Percentiles rank a stretch among this genome's conserved stretches.
phyloP scores from a whole-genome alignment of 805 yeast genomes.

The Yarrowia porcina region DNA sequence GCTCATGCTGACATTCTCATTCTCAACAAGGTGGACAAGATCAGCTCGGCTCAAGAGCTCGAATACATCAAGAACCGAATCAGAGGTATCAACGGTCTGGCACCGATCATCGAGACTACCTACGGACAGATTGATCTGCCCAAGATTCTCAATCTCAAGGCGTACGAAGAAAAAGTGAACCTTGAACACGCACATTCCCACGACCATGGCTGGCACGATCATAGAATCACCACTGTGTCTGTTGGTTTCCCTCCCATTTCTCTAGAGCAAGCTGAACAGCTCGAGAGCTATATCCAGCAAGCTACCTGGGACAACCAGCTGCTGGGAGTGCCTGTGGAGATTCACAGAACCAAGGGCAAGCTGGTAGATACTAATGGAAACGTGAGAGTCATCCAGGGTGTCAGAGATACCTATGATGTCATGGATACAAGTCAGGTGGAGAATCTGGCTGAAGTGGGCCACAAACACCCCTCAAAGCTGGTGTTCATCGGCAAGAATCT shows the following conservation, averaged over 20 bases:
- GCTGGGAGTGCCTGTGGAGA: constrained; percentile 49
- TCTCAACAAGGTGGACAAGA: constrained; percentile 71
- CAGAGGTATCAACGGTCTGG: constrained; percentile 58
- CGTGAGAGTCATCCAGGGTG: constrained; percentile 79
- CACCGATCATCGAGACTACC: constrained; percentile 62
- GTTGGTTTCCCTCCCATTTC: constrained; percentile 46
- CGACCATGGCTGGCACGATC: constrained; percentile 34
- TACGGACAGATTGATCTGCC: constrained; percentile 73
- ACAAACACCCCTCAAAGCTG: constrained; percentile 50
- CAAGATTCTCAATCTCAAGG: constrained; percentile 70
- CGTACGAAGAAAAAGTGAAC: constrained; percentile 52
- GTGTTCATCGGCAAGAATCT: constrained; percentile 75
- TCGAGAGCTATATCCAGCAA: constrained; percentile 65
- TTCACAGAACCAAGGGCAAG: constrained; percentile 82
- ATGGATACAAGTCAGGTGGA: constrained; percentile 42
- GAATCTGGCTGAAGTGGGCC: constrained; percentile 39
- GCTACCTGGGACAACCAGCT: constrained; percentile 69
- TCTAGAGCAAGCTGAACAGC: constrained; percentile 41
- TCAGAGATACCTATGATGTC: constrained; percentile 85
- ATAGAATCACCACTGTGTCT: constrained; percentile 51
- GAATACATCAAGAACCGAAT: constrained; percentile 43
- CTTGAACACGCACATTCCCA: constrained; percentile 29
- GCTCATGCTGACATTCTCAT: constrained; percentile 84
- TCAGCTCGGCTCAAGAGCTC: constrained; percentile 35
- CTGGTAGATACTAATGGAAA: constrained; percentile 43